Evolutionary conservation across 2,329 filamentous ascomycete species (phyloP).

Genomic region (Pestalotiopsis sp.): DNA sequence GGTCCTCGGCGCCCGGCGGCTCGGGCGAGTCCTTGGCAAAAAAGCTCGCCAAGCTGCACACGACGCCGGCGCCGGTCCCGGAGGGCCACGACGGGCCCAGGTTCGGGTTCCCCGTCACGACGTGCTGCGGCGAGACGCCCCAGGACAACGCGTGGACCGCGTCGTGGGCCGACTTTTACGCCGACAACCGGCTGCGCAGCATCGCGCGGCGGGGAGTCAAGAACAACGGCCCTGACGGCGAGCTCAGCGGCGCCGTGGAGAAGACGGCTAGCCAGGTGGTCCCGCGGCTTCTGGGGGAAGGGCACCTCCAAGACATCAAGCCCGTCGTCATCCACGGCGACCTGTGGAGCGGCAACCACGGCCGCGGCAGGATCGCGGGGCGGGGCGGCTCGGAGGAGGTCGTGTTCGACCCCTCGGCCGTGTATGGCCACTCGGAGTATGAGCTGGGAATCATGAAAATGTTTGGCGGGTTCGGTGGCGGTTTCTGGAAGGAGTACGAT

Average conservation of each 20-base stretch:
- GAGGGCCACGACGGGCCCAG: conserved; percentile 59
- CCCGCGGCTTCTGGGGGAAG: conserved; percentile 73
- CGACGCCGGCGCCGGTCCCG: conserved; percentile 70
- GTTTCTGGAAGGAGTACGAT: conserved; percentile 80
- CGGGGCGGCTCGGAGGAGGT: conserved; percentile 66
- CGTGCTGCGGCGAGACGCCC: conserved; percentile 82
- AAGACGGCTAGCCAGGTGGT: conserved; percentile 67
- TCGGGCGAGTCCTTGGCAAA: conserved; percentile 65
- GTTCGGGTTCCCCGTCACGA: conserved; percentile 85
- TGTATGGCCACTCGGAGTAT: conserved; percentile 87
- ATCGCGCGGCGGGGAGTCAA: conserved; percentile 62
- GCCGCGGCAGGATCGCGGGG: conserved; percentile 62
- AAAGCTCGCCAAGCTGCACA: conserved; percentile 81
- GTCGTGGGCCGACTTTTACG: conserved; percentile 87
- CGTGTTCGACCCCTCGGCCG: conserved; percentile 79
- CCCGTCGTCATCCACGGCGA: conserved; percentile 90
- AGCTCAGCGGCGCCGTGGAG: conserved; percentile 67
- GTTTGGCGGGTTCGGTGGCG: conserved; percentile 83
- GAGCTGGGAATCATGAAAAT: conserved; percentile 94
- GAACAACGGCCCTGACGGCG: conserved; percentile 66
- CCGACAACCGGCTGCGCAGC: conserved; percentile 70
- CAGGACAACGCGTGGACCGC: conserved; percentile 77
- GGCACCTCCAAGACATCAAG: conserved; percentile 64
- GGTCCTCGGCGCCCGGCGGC: conserved; percentile 42
- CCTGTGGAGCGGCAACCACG: conserved; percentile 89